These are phyloP conservation scores for Candida yuanshanica DNA, from an alignment of 805 yeast genomes.

Conservation along the genomic window DNA sequence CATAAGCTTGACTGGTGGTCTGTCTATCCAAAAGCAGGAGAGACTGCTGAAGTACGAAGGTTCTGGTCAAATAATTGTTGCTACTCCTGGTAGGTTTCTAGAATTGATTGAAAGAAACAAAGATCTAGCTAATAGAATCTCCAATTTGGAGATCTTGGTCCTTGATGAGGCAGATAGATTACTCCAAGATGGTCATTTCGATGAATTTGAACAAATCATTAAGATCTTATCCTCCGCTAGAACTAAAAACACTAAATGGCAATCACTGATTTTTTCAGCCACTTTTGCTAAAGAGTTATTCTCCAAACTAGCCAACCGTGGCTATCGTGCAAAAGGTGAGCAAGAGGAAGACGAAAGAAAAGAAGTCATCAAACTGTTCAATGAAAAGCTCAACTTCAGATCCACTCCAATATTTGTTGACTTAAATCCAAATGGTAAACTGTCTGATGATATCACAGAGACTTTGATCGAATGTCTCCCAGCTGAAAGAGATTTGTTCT, in stretches of 20 bases:
- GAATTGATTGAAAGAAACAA: slow-evolving; percentile 69
- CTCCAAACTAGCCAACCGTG: slow-evolving; percentile 54
- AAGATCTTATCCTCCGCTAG: slow-evolving; percentile 53
- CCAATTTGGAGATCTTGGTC: slow-evolving; percentile 47
- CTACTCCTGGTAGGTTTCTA: slow-evolving; percentile 91
- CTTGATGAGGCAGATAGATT: slow-evolving; percentile 96
- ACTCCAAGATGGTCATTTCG: slow-evolving; percentile 93
- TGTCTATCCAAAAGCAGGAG: slow-evolving; percentile 90
- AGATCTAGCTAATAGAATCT: slow-evolving; percentile 33
- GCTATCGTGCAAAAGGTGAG: slow-evolving; percentile 25
- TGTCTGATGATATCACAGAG: slow-evolving; percentile 72
- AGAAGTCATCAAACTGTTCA: slow-evolving; percentile 60
- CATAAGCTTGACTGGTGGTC: slow-evolving; percentile 86
- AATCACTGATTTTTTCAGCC: slow-evolving; percentile 91
- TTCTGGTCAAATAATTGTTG: slow-evolving; percentile 74
- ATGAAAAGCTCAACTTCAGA: slow-evolving; percentile 65
- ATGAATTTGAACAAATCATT: slow-evolving; percentile 79
- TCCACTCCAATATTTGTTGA: slow-evolving; percentile 71
- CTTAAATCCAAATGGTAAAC: slow-evolving; percentile 78
- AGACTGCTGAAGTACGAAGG: slow-evolving; percentile 60
- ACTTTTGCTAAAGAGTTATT: slow-evolving; percentile 83
- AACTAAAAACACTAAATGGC: slow-evolving; percentile 49
- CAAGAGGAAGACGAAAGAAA: slow-evolving; percentile 35
- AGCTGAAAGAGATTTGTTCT: slow-evolving; percentile 80
- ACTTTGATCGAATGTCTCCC: slow-evolving; percentile 89